Conservation (phyloP, 768 basidiomycete species). For the Tylopilus intermedius region DNA sequence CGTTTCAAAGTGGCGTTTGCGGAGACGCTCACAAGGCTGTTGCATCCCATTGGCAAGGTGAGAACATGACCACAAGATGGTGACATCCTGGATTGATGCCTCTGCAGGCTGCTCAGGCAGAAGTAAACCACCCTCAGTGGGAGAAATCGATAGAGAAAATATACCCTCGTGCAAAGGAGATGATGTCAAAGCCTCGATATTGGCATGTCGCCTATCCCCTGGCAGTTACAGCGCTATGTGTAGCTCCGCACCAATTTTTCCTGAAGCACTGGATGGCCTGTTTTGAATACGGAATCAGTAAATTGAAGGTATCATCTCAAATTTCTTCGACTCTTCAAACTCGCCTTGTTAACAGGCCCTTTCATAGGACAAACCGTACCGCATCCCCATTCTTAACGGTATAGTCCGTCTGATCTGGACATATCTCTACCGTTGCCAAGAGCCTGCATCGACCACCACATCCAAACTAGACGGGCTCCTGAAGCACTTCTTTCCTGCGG, state of each 20-base stretch:
- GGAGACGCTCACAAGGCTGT: constrained; percentile 66
- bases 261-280: constrained; percentile 73
- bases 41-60: constrained; percentile 89
- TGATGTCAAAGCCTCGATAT: constrained; percentile 85
- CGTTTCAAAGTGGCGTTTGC: constrained; percentile 82
- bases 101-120: constrained; percentile 82
- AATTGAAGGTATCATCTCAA: constrained; percentile 62
- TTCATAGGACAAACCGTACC: constrained; percentile 69
- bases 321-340: neutral
- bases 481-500: constrained; percentile 75
- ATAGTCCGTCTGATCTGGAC: constrained; percentile 86
- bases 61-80: neutral
- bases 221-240: constrained; percentile 77
- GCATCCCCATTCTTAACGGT: constrained; percentile 73
- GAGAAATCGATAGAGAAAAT: constrained; percentile 85
- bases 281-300: constrained; percentile 67
- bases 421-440: constrained; percentile 90
- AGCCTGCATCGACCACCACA: constrained; percentile 76
- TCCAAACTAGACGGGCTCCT: constrained; percentile 69
- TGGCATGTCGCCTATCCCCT: constrained; percentile 86
- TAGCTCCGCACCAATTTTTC: constrained; percentile 82
- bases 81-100: neutral
- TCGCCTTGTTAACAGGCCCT: constrained; percentile 1
- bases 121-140: constrained; percentile 95
- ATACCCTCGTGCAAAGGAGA: constrained; percentile 74